Evolutionary conservation across 306 rosid species (phyloP), one percentile per base, ranked within the genome.

Genomic region (Cajanus cajan): DNA sequence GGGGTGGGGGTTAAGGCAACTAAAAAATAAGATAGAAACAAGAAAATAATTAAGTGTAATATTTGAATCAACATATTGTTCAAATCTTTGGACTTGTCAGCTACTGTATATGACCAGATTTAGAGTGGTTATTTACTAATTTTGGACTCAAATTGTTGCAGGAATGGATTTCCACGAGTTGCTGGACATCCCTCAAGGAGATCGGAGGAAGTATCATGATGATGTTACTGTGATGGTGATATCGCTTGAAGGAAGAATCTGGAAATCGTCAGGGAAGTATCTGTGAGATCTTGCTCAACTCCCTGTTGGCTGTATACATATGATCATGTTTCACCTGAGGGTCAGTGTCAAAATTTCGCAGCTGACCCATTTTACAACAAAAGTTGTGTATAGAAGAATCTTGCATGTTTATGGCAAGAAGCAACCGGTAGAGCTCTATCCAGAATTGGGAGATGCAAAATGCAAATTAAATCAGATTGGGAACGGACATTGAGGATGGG

Each of bases 201-300:
- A 86, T 63, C 76, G 97, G 67, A 82, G 97, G 84, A 93, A 89
- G 89, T 93, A 93, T 80, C 97, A 93, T 66, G 97, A 93, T 50
- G 97, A 93, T 78, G 97, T 93, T 33, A 93, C 97, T 2, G 97
- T 93, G 6, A 93, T 93, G 97, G 84, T 93, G 80, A 82, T 93
- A 83, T 93, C 97, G 39, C 97, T 93, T 15, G 97, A 93, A 89
- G 97, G 97, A 85, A 88, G 97, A 80, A 93, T 93, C 55, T 93
- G 97, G 97, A 93, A 93, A 85, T 93, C 97, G 37, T 90, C 97
- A 8, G 97, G 97, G 58, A 93, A 89, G 89, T 93, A 93, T 84
- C 92, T 81, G 51, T 93, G 90, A 92, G 74, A 44, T 34, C 70
- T 59, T 79, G 33, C 8, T 74, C 68, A 47, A 40, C 58, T 71